Conservation (phyloP, 306 rosid genomes). For the Carpinus viminea region DNA sequence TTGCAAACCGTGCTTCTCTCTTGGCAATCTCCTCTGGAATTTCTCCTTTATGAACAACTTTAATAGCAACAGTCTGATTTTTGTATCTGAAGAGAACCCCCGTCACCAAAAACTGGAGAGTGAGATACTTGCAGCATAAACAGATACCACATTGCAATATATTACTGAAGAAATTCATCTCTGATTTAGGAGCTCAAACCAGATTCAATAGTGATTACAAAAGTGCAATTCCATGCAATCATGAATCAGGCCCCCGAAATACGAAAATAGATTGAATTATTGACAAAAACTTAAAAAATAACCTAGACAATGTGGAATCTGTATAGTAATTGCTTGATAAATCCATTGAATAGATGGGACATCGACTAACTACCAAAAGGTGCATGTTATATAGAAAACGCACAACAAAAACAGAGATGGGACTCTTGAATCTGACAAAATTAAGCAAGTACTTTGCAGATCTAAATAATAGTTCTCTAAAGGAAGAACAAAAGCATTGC, state of each 20-base stretch:
- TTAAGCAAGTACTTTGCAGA: conserved; percentile 15
- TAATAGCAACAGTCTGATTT: conserved; percentile 84
- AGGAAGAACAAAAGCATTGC: conserved; percentile 24
- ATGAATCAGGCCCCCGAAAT: neutral
- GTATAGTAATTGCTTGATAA: neutral
- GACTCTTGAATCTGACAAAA: conserved; percentile 7
- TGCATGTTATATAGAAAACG: neutral
- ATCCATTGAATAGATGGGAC: neutral
- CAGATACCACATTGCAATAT: conserved; percentile 7
- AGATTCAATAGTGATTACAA: conserved; percentile 20
- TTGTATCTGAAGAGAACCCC: conserved; percentile 58
- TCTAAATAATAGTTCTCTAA: neutral
- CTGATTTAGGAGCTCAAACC: conserved; percentile 25
- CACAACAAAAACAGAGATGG: neutral
- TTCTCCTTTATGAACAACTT: conserved; percentile 82
- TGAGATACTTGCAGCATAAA: conserved; percentile 22
- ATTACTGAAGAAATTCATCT: conserved; percentile 12
- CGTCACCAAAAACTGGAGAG: conserved; percentile 18
- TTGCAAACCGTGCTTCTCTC: conserved; percentile 76
- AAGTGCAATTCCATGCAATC: neutral
- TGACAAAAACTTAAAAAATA: conserved; percentile 9
- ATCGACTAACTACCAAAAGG: neutral
- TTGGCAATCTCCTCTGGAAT: conserved; percentile 68
- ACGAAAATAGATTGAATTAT: conserved; percentile 15
- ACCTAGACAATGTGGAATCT: neutral